Percentiles rank a stretch among this genome's conserved stretches.
Conservation (phyloP, 495 filamentous ascomycete species). For the Glutinoglossum americanum region DNA sequence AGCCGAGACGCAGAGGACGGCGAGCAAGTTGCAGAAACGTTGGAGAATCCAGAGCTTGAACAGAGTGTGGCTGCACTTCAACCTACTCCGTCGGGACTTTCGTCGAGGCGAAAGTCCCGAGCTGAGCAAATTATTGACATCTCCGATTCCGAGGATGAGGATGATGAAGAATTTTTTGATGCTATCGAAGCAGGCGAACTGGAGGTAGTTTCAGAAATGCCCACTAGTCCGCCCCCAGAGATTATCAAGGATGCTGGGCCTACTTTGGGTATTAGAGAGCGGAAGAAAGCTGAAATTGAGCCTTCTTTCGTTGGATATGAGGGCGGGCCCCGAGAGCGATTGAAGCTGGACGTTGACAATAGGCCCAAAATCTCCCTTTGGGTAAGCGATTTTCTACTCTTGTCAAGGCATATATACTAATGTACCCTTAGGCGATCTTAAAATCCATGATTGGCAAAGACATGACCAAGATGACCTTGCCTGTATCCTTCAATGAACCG, state of each 20-base stretch:
- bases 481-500: conserved; percentile 96
- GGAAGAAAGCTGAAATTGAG: conserved; percentile 35
- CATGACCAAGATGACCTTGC: conserved; percentile 98
- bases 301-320: conserved; percentile 80
- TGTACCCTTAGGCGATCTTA: conserved; percentile 50
- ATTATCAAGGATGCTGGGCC: conserved; percentile 17
- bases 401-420: conserved; percentile 11
- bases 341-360: conserved; percentile 85
- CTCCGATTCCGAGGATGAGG: conserved; percentile 61
- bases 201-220: conserved; percentile 43
- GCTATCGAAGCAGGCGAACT: conserved; percentile 86
- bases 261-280: conserved; percentile 25
- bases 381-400: conserved; percentile 33
- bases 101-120: conserved; percentile 28
- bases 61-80: conserved; percentile 19
- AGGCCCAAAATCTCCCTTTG: conserved; percentile 86
- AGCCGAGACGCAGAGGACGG: conserved; percentile 9
- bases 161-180: conserved; percentile 92
- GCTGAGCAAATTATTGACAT: conserved; percentile 39
- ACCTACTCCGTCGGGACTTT: conserved; percentile 18
- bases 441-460: conserved; percentile 99
- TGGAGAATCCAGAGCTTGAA: conserved; percentile 6
- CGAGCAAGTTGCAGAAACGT: conserved; percentile 9
- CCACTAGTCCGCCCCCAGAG: conserved; percentile 21
- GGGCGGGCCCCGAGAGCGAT: conserved; percentile 47